phyloP scores from a whole-genome alignment of 2,329 filamentous ascomycete species.

The Exophiala sp. region DNA sequence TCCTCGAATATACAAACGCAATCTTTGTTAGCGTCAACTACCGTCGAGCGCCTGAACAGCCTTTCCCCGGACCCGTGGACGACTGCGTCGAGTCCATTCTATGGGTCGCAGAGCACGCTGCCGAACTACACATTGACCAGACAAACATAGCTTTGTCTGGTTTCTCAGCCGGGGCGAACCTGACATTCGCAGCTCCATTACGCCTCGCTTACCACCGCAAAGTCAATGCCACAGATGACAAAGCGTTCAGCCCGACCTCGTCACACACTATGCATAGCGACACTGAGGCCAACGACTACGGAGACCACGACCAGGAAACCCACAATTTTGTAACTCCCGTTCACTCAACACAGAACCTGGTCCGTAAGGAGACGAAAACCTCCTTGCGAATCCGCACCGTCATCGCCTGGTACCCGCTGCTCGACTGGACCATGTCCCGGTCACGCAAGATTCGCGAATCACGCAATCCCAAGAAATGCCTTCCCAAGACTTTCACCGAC shows the following conservation, averaged over 20 bases:
- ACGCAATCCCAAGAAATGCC: slow-evolving; percentile 49
- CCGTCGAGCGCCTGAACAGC: slow-evolving; percentile 58
- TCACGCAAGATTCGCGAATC: slow-evolving; percentile 56
- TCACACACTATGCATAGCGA: slow-evolving; percentile 20
- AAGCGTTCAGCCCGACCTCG: slow-evolving; percentile 27
- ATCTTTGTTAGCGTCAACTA: slow-evolving; percentile 62
- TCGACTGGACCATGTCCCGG: slow-evolving; percentile 60
- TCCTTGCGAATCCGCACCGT: slow-evolving; percentile 54
- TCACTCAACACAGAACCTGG: slow-evolving; percentile 18
- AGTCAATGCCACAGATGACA: slow-evolving; percentile 34
- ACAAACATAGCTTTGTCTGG: slow-evolving; percentile 58
- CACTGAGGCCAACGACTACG: slow-evolving; percentile 13
- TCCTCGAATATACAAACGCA: slow-evolving; percentile 54
- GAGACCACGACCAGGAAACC: slow-evolving; percentile 10
- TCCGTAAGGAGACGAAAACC: slow-evolving; percentile 29
- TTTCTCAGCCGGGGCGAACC: slow-evolving; percentile 62
- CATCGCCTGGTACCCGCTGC: slow-evolving; percentile 60
- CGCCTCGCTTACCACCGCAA: slow-evolving; percentile 47
- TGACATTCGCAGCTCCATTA: slow-evolving; percentile 60
- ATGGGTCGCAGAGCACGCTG: slow-evolving; percentile 55
- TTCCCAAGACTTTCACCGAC: slow-evolving; percentile 46
- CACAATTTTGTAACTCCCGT: slow-evolving; percentile 14
- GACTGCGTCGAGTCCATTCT: slow-evolving; percentile 61
- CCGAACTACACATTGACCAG: slow-evolving; percentile 55
- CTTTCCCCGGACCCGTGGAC: slow-evolving; percentile 62